These are phyloP conservation scores for Angomonas deanei DNA, from an alignment of 208 protist genomes.

Conservation along the genomic window DNA sequence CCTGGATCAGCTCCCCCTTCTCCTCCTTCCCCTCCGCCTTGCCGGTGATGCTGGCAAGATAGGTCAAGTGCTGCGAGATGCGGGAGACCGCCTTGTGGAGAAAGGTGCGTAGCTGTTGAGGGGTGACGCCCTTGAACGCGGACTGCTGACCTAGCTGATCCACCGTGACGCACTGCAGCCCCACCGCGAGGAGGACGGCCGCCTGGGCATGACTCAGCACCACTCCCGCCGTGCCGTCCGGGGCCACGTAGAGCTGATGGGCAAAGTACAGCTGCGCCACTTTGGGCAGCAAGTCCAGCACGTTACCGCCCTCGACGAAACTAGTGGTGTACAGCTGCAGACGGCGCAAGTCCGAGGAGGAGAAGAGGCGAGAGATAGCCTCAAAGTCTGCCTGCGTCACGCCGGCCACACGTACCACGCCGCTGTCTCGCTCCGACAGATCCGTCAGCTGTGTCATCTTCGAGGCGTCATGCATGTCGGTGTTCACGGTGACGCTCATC, in stretches of 20 bases:
- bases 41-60: conserved; percentile 16
- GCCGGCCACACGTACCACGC: conserved; percentile 47
- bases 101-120: conserved; percentile 82
- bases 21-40: not conserved
- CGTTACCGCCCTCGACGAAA: conserved; percentile 94
- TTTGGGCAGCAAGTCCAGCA: conserved; percentile 94
- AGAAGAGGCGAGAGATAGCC: conserved; percentile 64
- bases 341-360: conserved; percentile 91
- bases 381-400: conserved; percentile 41
- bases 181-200: conserved; percentile 92
- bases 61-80: conserved; percentile 73
- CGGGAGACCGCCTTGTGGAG: conserved; percentile 80
- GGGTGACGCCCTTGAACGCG: conserved; percentile 51
- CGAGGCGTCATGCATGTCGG: conserved; percentile 40
- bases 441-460: conserved; percentile 36
- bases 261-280: conserved; percentile 92
- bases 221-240: conserved; percentile 75
- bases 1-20: conserved; percentile 39
- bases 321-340: conserved; percentile 91
- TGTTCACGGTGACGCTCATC: conserved; percentile 75
- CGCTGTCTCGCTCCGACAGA: conserved; percentile 12
- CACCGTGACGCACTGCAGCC: conserved; percentile 87
- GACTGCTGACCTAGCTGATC: conserved; percentile 56
- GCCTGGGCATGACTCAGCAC: conserved; percentile 86
- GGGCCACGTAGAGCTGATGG: conserved; percentile 35